Base-by-base conservation (phyloP, 306 rosid species). In the Prunus mume region DNA sequence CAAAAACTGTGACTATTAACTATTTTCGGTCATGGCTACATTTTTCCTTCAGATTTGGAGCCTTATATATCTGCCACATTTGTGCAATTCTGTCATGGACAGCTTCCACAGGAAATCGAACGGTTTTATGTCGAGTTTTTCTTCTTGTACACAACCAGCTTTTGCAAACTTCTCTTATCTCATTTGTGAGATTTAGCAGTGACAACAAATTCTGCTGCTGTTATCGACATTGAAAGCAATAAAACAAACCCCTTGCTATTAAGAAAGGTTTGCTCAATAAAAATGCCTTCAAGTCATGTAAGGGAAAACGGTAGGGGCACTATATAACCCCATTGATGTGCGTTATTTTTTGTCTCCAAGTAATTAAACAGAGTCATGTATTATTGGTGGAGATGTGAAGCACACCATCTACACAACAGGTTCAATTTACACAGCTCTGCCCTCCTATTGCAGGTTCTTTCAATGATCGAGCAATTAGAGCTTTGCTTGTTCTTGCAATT, bases 401-500 rank as follows among this genome's bases (percentile, higher is more conserved):
- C 12, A 38, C 10, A 52, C 49, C 7, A 10, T 24, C 55, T 57
- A 24, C 55, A 18, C 67, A 57, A 22, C 67, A 60, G 25, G 13
- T 14, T 58, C 38, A 41, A 54, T 62, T 74, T 17, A 62, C 50
- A 63, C 62, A 11, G 55, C 14, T n/a, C n/a, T 24, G 17, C 32
- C 45, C 47, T n/a, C 67, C 32, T 3, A 38, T 8, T 43, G 57
- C 15, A 34, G 3, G 5, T 67, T 55, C 30, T 64, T 32, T 3
- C 57, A 43, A 51, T 15, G 22, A n/a, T 20, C 10, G 60, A 43
- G 20, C 43, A 51, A 41, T 85, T 64, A 91, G 32, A 83, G 81
- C 32, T 81, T 82, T 28, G 79, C 85, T 80, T 91, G 97, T 76
- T 86, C 94, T 86, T 85, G 85, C 80, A 91, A 83, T 89, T 91